phyloP scores from a whole-genome alignment of 2,329 filamentous ascomycete species.

The Colletotrichum tamarilloi region DNA sequence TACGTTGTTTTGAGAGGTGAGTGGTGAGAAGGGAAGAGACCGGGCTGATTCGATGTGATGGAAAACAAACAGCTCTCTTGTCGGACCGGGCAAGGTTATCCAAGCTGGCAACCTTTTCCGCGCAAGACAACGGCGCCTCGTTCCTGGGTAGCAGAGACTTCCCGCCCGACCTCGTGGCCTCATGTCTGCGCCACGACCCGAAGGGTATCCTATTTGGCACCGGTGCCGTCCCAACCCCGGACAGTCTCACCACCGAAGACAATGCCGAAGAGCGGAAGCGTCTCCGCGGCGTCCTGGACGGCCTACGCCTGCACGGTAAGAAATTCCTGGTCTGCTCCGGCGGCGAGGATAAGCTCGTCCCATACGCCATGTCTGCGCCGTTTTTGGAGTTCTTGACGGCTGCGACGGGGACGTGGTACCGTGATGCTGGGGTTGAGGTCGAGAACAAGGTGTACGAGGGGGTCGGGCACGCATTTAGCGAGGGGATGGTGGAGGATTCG shows the following conservation, averaged over 20 bases:
- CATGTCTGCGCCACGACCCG: conserved; percentile 77
- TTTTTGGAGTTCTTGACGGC: conserved; percentile 72
- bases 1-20: not conserved
- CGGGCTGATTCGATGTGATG: conserved; percentile 1
- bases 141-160: conserved; percentile 87
- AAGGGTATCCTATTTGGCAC: conserved; percentile 77
- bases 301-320: conserved; percentile 66
- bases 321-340: conserved; percentile 74
- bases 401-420: conserved; percentile 63
- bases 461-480: conserved; percentile 76
- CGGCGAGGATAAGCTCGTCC: conserved; percentile 77
- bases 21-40: not conserved
- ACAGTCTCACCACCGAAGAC: conserved; percentile 40
- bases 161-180: conserved; percentile 72
- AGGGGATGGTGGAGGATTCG: conserved; percentile 74
- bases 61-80: conserved; percentile 67
- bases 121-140: conserved; percentile 63
- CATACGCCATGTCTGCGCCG: conserved; percentile 68
- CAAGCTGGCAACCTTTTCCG: conserved; percentile 70
- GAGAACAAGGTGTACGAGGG: conserved; percentile 76
- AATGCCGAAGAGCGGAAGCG: conserved; percentile 52
- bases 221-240: conserved; percentile 42
- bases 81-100: conserved; percentile 79
- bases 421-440: conserved; percentile 65
- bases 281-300: conserved; percentile 58